Base-by-base conservation (phyloP, 2,329 filamentous ascomycete species). In the Exserohilum rostratum region DNA sequence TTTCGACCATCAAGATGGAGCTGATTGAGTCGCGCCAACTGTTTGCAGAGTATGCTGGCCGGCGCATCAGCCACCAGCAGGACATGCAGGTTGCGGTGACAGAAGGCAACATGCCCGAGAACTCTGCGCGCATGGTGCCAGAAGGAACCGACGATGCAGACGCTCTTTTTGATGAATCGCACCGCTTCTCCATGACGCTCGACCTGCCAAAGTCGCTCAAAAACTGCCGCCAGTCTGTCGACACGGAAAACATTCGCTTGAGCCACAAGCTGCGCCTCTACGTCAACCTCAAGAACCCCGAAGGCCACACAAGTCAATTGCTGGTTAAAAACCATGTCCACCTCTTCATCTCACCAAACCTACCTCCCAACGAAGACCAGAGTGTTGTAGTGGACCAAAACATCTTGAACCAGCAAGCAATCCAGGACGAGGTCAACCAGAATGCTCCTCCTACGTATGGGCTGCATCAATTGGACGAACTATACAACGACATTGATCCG, bases 311-410 rank as follows among this genome's bases (percentile, higher is more conserved):
- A 50, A 97, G 93, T 51, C 93, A 98, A 87, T 85, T 97, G 47
- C 89, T 93, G 47, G 93, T 93, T 42, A 95, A 92, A 37, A 85
- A 98, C 29, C 93, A 95, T 1, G 85, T 98, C 13, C 91, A 91
- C 50, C 88, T 99, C 34, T 97, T 96, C 77, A 97, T 98, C 63
- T 99, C 95, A 5, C 93, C 95, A 0, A 95, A 95, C 69, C 87
- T 96, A 67, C 89, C 91, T 0, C 85, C 97, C 33, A 91, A 95
- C 67, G 91, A 96, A 47, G 85, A 93, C 56, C 95, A 96, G 65
- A 88, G 90, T 66, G 83, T 98, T 2, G 55, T 68, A 2, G 69
- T 76, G 55, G 76, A 81, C 64, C 72, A 79, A 55, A 60, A 61
- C 48, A 49, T 74, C 17, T 74, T 75, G 27, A 63, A 58, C 7